A percentile compares a stretch with the other conserved stretches of the same genome.
These are phyloP conservation scores for Pyrenochaeta sp. DNA, from an alignment of 2,329 filamentous ascomycete genomes.

Conservation along the genomic window DNA sequence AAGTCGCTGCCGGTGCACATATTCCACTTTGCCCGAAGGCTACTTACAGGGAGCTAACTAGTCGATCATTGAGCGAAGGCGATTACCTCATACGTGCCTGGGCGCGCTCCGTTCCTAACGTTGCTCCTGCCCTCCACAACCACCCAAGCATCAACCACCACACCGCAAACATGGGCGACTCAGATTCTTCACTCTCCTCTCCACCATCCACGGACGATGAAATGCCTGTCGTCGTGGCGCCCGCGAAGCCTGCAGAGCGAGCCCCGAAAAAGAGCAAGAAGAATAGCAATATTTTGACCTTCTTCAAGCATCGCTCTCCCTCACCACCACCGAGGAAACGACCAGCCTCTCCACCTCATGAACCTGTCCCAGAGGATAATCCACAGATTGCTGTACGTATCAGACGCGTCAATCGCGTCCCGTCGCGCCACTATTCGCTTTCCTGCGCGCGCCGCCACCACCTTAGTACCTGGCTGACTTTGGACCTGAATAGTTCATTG, in stretches of 20 bases:
- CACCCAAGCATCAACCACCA: conserved; percentile 30
- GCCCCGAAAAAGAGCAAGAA: conserved; percentile 42
- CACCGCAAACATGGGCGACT: conserved; percentile 59
- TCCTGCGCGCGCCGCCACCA: conserved; percentile 29
- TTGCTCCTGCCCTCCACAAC: conserved; percentile 31
- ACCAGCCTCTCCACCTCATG: conserved; percentile 86
- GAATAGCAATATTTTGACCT: conserved; percentile 45
- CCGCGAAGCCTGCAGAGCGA: conserved; percentile 33
- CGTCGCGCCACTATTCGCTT: conserved; percentile 32
- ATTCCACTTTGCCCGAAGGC: conserved; percentile 6
- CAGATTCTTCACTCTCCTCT: conserved; percentile 65
- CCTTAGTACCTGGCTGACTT: conserved; percentile 38
- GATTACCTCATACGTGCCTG: conserved; percentile 49
- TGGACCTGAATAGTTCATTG: conserved; percentile 78
- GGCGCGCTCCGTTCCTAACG: conserved; percentile 36
- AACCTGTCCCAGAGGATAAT: conserved; percentile 89
- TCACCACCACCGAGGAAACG: conserved; percentile 71
- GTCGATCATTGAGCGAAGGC: conserved; percentile 35
- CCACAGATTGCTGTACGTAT: conserved; percentile 86
- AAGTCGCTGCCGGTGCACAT: conserved; percentile 1
- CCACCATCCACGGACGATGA: conserved; percentile 68
- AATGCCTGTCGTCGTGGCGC: conserved; percentile 37
- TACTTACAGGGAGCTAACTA: conserved; percentile 21
- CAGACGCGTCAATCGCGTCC: conserved; percentile 48
- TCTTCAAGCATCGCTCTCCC: conserved; percentile 51